These are phyloP conservation scores for Mycena indigotica DNA, from an alignment of 768 basidiomycete species.

Conservation along the genomic window DNA sequence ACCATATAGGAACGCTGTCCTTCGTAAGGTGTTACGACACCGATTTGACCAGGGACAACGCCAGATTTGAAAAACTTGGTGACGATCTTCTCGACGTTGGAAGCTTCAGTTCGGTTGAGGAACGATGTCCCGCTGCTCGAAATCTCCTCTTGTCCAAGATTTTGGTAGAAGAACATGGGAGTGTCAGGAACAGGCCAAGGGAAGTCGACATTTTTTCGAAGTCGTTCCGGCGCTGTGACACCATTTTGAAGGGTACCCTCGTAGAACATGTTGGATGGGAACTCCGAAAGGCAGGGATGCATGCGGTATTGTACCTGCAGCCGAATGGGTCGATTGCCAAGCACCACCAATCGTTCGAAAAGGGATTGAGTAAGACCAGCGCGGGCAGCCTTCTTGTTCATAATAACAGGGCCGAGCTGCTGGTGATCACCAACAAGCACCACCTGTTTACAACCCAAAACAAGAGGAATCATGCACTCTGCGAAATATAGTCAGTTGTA, in stretches of 20 bases:
- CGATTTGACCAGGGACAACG: slow-evolving; percentile 92
- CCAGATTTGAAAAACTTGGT: slow-evolving; percentile 99
- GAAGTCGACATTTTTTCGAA: slow-evolving; percentile 98
- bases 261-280: slow-evolving; percentile 99
- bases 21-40: slow-evolving; percentile 98
- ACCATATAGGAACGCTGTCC: slow-evolving; percentile 98
- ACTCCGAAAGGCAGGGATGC: slow-evolving; percentile 99
- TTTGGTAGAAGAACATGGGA: slow-evolving; percentile 99
- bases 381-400: slow-evolving; percentile 99
- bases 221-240: slow-evolving; percentile 95
- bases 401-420: slow-evolving; percentile 98
- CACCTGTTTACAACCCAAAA: slow-evolving; percentile 97
- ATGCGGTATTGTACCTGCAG: slow-evolving; percentile 99
- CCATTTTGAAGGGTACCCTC: slow-evolving; percentile 99
- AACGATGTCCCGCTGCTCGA: slow-evolving; percentile 98
- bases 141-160: slow-evolving; percentile 97
- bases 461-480: slow-evolving; percentile 99
- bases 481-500: slow-evolving; percentile 23
- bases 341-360: slow-evolving; percentile 94
- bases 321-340: slow-evolving; percentile 95
- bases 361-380: slow-evolving; percentile 97
- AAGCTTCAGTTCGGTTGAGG: slow-evolving; percentile 97
- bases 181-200: slow-evolving; percentile 97
- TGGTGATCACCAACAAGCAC: slow-evolving; percentile 98
- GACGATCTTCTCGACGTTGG: slow-evolving; percentile 99